Conservation (phyloP, 1,139 yeast species). For the Hemisphaericaspora xylanilytica region DNA sequence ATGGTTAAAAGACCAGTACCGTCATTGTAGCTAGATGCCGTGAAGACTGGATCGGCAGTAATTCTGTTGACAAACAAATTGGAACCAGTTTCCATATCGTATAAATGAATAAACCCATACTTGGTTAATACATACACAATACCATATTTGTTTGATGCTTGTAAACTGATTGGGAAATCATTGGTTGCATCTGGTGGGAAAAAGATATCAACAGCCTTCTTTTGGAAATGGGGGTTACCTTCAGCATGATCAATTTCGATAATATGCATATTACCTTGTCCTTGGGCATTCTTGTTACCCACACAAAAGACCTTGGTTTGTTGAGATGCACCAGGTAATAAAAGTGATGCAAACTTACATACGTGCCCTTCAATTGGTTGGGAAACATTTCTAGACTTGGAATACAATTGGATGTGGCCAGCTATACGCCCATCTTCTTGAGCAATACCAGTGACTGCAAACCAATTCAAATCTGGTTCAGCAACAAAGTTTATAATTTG, state of each 20-base stretch:
- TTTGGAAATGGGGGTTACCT: slow-evolving; percentile 79
- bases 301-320: slow-evolving; percentile 90
- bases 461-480: slow-evolving; percentile 84
- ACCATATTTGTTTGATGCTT: slow-evolving; percentile 83
- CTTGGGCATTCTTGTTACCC: slow-evolving; percentile 81
- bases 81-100: slow-evolving; percentile 89
- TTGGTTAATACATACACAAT: slow-evolving; percentile 87
- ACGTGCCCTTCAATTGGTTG: slow-evolving; percentile 99
- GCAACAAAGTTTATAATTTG: slow-evolving; percentile 92
- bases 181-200: slow-evolving; percentile 96
- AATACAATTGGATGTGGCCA: slow-evolving; percentile 92
- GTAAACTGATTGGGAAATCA: slow-evolving; percentile 95
- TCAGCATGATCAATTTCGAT: slow-evolving; percentile 95
- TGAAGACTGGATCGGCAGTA: slow-evolving; percentile 93
- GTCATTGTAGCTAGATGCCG: slow-evolving; percentile 74
- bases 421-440: slow-evolving; percentile 94
- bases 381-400: slow-evolving; percentile 84
- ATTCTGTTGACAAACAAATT: slow-evolving; percentile 95
- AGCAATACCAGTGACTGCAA: slow-evolving; percentile 91
- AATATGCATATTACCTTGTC: slow-evolving; percentile 85
- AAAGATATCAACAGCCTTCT: slow-evolving; percentile 88
- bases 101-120: slow-evolving; percentile 93
- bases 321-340: slow-evolving; percentile 67
- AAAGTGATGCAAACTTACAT: slow-evolving; percentile 77
- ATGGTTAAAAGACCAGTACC: slow-evolving; percentile 87